Evolutionary conservation across 2,329 filamentous ascomycete species (phyloP), one percentile per base, ranked within the genome.

Genomic region (Ceratocystis harringtonii): DNA sequence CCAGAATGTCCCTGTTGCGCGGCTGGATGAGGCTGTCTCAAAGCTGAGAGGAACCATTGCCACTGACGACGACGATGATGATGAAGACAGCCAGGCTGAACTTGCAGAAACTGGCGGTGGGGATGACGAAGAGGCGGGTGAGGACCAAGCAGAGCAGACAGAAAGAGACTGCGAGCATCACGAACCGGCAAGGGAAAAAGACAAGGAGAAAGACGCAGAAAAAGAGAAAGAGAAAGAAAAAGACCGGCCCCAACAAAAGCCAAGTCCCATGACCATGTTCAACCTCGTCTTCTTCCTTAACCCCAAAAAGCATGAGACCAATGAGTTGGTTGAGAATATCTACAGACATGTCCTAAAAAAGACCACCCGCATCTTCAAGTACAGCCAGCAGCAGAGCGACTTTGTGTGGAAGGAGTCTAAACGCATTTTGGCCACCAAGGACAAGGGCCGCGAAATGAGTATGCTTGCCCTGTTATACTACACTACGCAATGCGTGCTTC

Each of bases 341-440:
- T 96, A 96, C 73, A 81, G 89, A 64, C 89, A 96, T 73, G 87
- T 97, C 48, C 87, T 92, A 69, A 94, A 92, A 74, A 95, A 95
- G 75, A 86, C 96, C 70, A 92, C 91, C 72, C 95, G 92, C 76
- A 90, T 89, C 2, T 83, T 96, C 72, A 95, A 94, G 73, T 94
- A 92, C 75, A 92, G 92, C 73, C 92, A 99, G 75, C 88, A 92
- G 69, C 87, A 89, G 68, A 88, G 86, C 66, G 88, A 92, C 70
- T 97, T 96, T 73, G 88, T 99, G 3, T 94, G 90, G 85, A 88
- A 87, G 71, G 90, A 99, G 73, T 90, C 89, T 2, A 91, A 94
- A 74, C 84, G 83, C 67, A 92, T 97, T 61, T 78, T 94, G 36
- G 79, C 83, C 43, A 79, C 94, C 70, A 95, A 94, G 73, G 88